Conservation (phyloP, 2,329 filamentous ascomycete species). For the Verticillium longisporum region DNA sequence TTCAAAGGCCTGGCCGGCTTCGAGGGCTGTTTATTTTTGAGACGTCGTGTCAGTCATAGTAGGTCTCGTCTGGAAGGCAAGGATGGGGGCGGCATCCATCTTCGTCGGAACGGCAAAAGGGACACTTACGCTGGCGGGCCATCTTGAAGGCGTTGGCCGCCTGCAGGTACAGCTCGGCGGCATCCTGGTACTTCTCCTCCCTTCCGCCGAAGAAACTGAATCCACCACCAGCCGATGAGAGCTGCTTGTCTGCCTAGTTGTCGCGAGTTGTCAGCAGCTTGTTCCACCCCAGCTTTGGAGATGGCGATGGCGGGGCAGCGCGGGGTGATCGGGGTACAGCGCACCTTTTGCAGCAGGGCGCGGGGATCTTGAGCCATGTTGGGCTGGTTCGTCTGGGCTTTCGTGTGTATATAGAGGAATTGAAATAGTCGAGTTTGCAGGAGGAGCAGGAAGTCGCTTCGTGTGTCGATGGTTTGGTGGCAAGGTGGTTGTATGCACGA, state of each 20-base stretch:
- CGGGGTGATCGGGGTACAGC: slow-evolving; percentile 17
- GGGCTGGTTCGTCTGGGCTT: slow-evolving; percentile 1
- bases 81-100: too few species aligned
- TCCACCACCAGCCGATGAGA: slow-evolving; percentile 66
- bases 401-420: neutral
- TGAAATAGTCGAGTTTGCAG: slow-evolving; percentile 5
- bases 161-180: slow-evolving; percentile 79
- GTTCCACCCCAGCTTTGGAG: too few species aligned
- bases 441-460: neutral
- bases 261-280: neutral
- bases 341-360: slow-evolving; percentile 71
- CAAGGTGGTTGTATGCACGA: neutral
- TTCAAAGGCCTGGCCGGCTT: slow-evolving; percentile 83
- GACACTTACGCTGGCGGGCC: slow-evolving; percentile 66
- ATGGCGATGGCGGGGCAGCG: neutral
- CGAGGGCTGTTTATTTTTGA: slow-evolving; percentile 51
- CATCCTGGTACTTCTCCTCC: slow-evolving; percentile 83
- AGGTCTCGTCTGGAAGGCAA: too few species aligned
- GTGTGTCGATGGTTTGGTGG: neutral
- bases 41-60: too few species aligned
- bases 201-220: slow-evolving; percentile 87
- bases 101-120: too few species aligned
- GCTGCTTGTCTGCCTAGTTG: slow-evolving; percentile 76
- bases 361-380: slow-evolving; percentile 72
- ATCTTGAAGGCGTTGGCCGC: slow-evolving; percentile 89